Base-by-base conservation (phyloP, 306 rosid species). In the Castanea mollissima region DNA sequence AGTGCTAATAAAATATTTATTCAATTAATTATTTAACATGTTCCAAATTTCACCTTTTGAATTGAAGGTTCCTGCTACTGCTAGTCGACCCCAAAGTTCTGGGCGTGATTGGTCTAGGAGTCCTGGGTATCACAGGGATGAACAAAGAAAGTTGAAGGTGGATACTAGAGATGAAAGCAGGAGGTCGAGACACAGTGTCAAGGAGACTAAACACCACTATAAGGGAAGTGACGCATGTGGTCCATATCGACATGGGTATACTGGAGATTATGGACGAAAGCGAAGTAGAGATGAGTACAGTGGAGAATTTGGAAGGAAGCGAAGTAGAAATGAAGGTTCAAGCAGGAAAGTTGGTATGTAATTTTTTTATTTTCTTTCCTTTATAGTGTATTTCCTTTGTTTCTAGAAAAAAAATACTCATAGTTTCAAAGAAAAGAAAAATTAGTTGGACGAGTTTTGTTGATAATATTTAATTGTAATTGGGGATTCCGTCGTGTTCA, bases 271-370 rank as follows among this genome's bases (percentile, higher is more conserved):
- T 80, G 88, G 81, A 71, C 68, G 85, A 57, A 95, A 89, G 81
- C 86, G 87, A 75, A 82, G 80, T 81, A 88, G 93, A 92, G 82
- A 89, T 60, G 97, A 92, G 46, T 41, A 2, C 46, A 8, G 46
- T 41, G 88, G 92, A 74, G 87, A 79, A 64, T 35, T 75, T 80
- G 88, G 79, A 74, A 77, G 85, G 57, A 95, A 89, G 81, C 84
- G 89, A 75, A 82, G 80, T 81, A 90, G 93, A 92, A 83, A 89
- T 72, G 97, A 92, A 72, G 82, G 87, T 82, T 88, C 98, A 77
- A 88, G 87, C 78, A 87, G 95, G 88, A 89, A 89, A 52, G 90
- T 97, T 34, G 97, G 99, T 92, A 79, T 75, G 85, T 56, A 67
- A 65, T 34, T 41, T 8, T 8, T 38, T 41, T 41, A 41, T 41